Evolutionary conservation across 306 rosid genomes (phyloP).

Genomic region (Begonia masoniana): DNA sequence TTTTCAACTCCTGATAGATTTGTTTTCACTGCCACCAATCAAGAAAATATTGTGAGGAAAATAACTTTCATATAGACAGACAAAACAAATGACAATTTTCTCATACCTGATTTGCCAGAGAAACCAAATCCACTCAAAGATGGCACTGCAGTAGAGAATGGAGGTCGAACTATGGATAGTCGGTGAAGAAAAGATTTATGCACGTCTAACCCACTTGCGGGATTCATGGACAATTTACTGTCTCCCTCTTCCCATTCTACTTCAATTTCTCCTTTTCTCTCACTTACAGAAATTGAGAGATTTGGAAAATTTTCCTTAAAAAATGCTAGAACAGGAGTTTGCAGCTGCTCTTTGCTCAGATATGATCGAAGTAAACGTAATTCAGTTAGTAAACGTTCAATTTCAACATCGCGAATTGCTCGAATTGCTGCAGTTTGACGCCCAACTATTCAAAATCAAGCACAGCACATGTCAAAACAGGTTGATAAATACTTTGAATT

Average conservation of each 20-base stretch:
- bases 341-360: conserved; percentile 45
- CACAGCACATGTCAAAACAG: not conserved
- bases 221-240: conserved; percentile 15
- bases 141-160: conserved; percentile 31
- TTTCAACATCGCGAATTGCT: conserved; percentile 69
- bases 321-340: conserved; percentile 30
- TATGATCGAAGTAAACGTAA: conserved; percentile 51
- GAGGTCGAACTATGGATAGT: conserved; percentile 50
- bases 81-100: conserved; percentile 1
- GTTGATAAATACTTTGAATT: not conserved
- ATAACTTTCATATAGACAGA: conserved; percentile 1
- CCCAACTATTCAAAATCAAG: conserved; percentile 27
- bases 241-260: conserved; percentile 30
- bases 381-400: conserved; percentile 48
- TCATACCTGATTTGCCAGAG: conserved; percentile 44
- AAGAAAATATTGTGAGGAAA: conserved; percentile 17
- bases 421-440: conserved; percentile 52
- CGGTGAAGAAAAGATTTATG: conserved; percentile 41
- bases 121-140: conserved; percentile 45
- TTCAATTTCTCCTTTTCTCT: conserved; percentile 27
- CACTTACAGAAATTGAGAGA: conserved; percentile 25
- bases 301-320: conserved; percentile 43
- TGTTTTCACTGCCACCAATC: conserved; percentile 45
- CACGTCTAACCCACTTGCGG: conserved; percentile 20
- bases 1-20: conserved; percentile 38